These are phyloP conservation scores for Hanseniaspora guilliermondii DNA, from an alignment of 805 yeast genomes.

Conservation along the genomic window DNA sequence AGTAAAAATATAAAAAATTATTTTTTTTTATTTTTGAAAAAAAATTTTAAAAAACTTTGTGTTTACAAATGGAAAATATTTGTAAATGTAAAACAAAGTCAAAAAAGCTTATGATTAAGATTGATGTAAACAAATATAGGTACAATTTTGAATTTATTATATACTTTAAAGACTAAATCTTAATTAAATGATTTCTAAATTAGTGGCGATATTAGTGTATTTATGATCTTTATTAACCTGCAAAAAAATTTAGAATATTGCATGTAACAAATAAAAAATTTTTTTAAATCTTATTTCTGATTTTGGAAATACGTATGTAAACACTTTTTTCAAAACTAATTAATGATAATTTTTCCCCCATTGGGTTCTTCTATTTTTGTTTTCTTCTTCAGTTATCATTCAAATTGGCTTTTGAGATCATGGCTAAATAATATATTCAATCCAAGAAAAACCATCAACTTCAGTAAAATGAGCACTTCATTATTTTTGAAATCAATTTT, in stretches of 20 bases:
- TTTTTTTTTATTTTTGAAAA: background rate
- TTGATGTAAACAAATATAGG: no score
- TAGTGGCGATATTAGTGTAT: no score
- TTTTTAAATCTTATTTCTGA: background rate
- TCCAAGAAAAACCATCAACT: background rate
- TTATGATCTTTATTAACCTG: no score
- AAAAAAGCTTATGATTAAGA: no score
- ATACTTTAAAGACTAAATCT: no score
- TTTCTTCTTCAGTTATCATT: no score
- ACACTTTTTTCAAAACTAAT: background rate
- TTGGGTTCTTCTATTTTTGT: no score
- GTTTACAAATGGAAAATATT: background rate
- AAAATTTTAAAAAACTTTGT: background rate
- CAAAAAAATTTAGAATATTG: background rate
- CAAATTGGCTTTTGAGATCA: no score
- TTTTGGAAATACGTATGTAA: background rate
- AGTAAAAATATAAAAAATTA: background rate
- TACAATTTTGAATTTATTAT: no score
- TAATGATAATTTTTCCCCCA: no score
- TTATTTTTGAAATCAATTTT: conserved; percentile 16
- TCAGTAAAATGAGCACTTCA: background rate
- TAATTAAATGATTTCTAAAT: no score
- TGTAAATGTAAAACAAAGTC: background rate
- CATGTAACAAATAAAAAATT: no score
- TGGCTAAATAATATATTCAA: background rate